These are phyloP conservation scores for Epicoccum nigrum DNA, from an alignment of 2,329 filamentous ascomycete genomes.

Conservation along the genomic window DNA sequence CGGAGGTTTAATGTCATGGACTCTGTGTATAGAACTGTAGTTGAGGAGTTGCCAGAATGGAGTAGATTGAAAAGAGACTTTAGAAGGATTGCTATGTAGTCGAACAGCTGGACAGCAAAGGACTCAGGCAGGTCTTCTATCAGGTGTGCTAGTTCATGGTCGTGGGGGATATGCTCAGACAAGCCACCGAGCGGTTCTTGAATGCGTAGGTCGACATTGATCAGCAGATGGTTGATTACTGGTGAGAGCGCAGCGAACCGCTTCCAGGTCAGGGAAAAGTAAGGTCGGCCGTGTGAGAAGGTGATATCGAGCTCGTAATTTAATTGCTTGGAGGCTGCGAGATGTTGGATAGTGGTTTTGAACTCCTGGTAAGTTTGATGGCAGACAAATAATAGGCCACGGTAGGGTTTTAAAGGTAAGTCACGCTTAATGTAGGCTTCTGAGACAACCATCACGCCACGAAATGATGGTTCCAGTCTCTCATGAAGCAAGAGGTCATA, in stretches of 20 bases:
- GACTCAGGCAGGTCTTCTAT: conserved; percentile 33
- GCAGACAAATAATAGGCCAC: conserved; percentile 32
- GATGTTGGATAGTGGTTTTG: conserved; percentile 37
- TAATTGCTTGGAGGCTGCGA: conserved; percentile 32
- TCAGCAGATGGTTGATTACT: conserved; percentile 35
- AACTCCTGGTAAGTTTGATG: conserved; percentile 34
- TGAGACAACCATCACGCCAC: conserved; percentile 40
- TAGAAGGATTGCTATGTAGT: conserved; percentile 40
- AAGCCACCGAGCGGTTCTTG: conserved; percentile 32
- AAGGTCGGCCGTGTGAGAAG: conserved; percentile 43
- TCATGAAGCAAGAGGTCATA: conserved; percentile 36
- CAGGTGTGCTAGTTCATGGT: conserved; percentile 33
- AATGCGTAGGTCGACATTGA: conserved; percentile 40
- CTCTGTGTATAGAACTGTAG: conserved; percentile 35
- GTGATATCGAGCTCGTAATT: conserved; percentile 36
- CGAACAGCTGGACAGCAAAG: conserved; percentile 39
- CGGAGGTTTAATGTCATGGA: conserved; percentile 37
- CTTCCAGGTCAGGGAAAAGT: conserved; percentile 39
- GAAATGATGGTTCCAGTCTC: conserved; percentile 28
- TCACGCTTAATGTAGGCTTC: conserved; percentile 37
- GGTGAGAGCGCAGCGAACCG: conserved; percentile 36
- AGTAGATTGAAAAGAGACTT: conserved; percentile 36
- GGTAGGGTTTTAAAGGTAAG: conserved; percentile 36
- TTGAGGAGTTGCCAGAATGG: conserved; percentile 24
- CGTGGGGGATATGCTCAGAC: conserved; percentile 29